phyloP scores from a whole-genome alignment of 2,329 filamentous ascomycete species.

The Amylocarpus encephaloides region DNA sequence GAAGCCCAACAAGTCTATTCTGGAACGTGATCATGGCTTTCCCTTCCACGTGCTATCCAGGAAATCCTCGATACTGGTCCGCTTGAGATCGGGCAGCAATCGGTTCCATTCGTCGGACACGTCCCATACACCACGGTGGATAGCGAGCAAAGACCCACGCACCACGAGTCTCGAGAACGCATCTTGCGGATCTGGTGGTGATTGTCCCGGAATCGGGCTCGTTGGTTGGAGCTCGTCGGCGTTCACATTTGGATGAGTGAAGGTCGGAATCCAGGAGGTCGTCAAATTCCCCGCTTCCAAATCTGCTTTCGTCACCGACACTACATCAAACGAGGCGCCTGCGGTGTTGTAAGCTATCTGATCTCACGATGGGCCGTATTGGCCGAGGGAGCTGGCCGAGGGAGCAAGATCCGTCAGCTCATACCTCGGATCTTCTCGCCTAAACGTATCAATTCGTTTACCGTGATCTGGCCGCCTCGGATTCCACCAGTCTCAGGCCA shows the following conservation, averaged over 20 bases:
- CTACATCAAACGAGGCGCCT: too few species aligned
- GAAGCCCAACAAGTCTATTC: too few species aligned
- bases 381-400: neutral
- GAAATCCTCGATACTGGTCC: constrained; percentile 27
- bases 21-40: too few species aligned
- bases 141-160: constrained; percentile 25
- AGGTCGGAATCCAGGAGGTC: too few species aligned
- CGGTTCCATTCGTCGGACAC: constrained; percentile 33
- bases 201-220: too few species aligned
- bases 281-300: too few species aligned
- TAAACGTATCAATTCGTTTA: constrained; percentile 29
- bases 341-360: too few species aligned
- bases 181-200: constrained; percentile 21
- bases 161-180: constrained; percentile 19
- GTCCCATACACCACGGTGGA: constrained; percentile 12
- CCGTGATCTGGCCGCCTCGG: constrained; percentile 28
- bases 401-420: constrained; percentile 9
- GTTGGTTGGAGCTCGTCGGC: too few species aligned
- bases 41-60: too few species aligned
- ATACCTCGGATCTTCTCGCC: constrained; percentile 33
- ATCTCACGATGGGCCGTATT: too few species aligned
- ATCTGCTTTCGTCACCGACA: too few species aligned
- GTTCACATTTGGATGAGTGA: too few species aligned
- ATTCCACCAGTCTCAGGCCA: constrained; percentile 38
- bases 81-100: constrained; percentile 31